Base-by-base conservation (phyloP, 2,329 filamentous ascomycete genomes). In the Pestalotiopsis sp. region DNA sequence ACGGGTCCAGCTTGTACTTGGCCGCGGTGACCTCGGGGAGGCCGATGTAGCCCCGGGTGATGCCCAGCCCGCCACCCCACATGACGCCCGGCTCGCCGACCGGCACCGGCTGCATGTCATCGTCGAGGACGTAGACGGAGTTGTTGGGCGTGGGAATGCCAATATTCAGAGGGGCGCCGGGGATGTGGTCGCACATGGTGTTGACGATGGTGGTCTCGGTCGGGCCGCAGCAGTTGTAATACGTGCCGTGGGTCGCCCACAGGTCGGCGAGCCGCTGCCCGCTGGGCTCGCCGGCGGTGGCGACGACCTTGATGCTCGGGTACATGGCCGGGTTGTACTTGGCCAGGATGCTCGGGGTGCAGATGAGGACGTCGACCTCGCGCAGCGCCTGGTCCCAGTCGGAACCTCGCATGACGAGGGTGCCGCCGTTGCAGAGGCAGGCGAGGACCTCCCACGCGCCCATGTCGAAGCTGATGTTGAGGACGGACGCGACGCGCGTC, bases 381-480 rank as follows among this genome's bases (percentile, higher is more conserved):
- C 74, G 72, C 4, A 89, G 76, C 7, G 83, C 82, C 3, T 80
- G 76, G 52, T 81, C 76, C 87, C 86, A 88, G 60, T 81, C 76
- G 2, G 84, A 82, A 2, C 84, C 85, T 59, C 87, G 80, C 57
- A 88, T 79, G 60, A 87, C 79, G 59, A 89, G 77, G 3, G 86
- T 88, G 4, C 87, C 87, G 23, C 87, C 87, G 62, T 89, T 89
- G 77, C 86, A 86, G 27, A 89, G 76, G 65, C 83, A 85, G 1
- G 81, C 83, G 9, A 90, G 81, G n/a, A 89, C 86, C 70, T 90
- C 87, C 87, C 88, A 90, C 13, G 87, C 87, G 25, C 85, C 87
- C 87, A 90, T 89, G 71, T 90, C 88, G 70, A 90, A 90, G 58
- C 85, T 86, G 59, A 90, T 84, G 69, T 86, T 89, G 55, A 90